Percentiles rank a stretch among this genome's conserved stretches.
Evolutionary conservation across 2,329 filamentous ascomycete species (phyloP).

Genomic region (Amylocarpus encephaloides): DNA sequence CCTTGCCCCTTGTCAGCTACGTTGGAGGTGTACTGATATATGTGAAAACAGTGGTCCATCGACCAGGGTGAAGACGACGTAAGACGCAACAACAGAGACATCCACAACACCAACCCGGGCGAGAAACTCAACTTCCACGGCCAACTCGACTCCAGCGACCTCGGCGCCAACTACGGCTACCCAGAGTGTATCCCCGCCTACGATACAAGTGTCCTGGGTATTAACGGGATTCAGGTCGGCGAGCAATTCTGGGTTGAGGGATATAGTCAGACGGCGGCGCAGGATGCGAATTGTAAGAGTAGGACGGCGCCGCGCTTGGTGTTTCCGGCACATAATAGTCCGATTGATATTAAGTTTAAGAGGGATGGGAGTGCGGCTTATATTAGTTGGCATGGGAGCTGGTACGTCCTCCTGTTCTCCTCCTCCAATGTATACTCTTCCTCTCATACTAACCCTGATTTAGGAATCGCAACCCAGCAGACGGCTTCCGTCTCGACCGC

Average conservation of each 20-base stretch:
- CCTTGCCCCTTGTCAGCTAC: not conserved
- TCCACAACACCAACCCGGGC: slow-evolving; percentile 14
- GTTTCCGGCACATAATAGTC: slow-evolving; percentile 14
- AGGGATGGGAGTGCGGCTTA: slow-evolving; percentile 9
- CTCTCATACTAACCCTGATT: not conserved
- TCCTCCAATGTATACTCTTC: not conserved
- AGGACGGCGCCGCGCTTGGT: slow-evolving; percentile 7
- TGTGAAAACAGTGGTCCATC: slow-evolving; percentile 8
- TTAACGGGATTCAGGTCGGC: slow-evolving; percentile 7
- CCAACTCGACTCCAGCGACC: slow-evolving; percentile 2
- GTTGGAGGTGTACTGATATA: not conserved
- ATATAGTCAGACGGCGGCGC: not conserved
- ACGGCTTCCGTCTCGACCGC: not conserved
- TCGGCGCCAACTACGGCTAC: slow-evolving; percentile 16
- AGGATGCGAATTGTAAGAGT: slow-evolving; percentile 7
- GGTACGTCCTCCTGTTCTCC: not conserved
- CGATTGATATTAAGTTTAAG: slow-evolving; percentile 14
- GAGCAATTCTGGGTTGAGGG: slow-evolving; percentile 5
- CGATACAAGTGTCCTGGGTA: slow-evolving; percentile 5
- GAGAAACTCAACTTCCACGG: slow-evolving; percentile 18
- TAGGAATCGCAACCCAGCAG: not conserved
- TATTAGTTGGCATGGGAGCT: slow-evolving; percentile 7
- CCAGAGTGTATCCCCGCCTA: slow-evolving; percentile 11
- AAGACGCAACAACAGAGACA: slow-evolving; percentile 4
- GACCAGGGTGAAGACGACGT: slow-evolving; percentile 13